Percentiles rank a stretch among this genome's conserved stretches.
phyloP scores from a whole-genome alignment of 2,329 filamentous ascomycete genomes.

The Colletotrichum sp. region DNA sequence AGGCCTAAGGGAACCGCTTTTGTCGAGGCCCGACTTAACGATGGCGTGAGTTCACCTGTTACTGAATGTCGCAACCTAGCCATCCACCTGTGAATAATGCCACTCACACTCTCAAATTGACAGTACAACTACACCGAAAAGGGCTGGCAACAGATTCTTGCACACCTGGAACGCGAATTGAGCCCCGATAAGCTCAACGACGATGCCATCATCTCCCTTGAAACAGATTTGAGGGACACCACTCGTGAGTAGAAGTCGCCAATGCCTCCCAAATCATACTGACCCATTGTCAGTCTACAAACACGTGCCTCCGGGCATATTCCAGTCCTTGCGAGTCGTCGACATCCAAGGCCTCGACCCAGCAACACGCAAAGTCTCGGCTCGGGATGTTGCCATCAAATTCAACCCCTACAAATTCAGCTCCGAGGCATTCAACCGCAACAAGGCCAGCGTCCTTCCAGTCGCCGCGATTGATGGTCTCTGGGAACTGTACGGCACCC shows the following conservation, averaged over 20 bases:
- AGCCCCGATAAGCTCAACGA: constrained; percentile 5
- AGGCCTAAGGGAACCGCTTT: constrained; percentile 16
- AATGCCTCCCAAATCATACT: background rate
- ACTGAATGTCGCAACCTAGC: background rate
- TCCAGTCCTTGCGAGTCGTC: constrained; percentile 14
- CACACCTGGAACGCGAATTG: background rate
- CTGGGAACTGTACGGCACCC: constrained; percentile 7
- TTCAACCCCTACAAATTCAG: background rate
- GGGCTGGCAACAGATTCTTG: constrained; percentile 11
- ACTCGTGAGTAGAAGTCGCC: background rate
- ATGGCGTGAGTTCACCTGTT: background rate
- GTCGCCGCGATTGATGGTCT: background rate
- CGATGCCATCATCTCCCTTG: constrained; percentile 7
- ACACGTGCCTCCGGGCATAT: constrained; percentile 1
- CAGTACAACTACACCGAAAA: constrained; percentile 6
- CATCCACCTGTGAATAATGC: background rate
- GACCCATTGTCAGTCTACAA: background rate
- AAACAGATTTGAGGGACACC: constrained; percentile 1
- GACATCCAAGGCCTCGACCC: constrained; percentile 17
- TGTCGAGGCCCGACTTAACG: constrained; percentile 11
- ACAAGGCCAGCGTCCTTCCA: background rate
- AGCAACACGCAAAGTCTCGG: background rate
- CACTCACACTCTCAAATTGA: background rate
- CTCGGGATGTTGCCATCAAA: constrained; percentile 13
- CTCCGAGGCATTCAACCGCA: background rate